phyloP scores from a whole-genome alignment of 1,139 yeast species.

The Suhomyces yuchorum region DNA sequence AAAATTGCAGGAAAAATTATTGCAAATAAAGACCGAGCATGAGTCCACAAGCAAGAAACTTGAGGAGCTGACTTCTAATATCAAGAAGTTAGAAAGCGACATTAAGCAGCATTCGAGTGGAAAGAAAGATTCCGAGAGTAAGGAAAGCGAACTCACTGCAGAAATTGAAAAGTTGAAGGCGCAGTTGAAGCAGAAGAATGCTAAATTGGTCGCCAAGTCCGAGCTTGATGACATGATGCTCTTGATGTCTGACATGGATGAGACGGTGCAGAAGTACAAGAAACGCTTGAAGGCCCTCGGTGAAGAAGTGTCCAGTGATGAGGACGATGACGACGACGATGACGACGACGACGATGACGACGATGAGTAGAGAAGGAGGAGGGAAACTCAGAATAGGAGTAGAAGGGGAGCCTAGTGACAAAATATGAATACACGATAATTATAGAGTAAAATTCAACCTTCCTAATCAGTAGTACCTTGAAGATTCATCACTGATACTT shows the following conservation, averaged over 20 bases:
- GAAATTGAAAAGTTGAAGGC: conserved; percentile 11
- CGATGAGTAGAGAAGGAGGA: conserved; percentile 6
- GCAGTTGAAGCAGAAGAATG: conserved; percentile 18
- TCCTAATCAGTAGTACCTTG: too few relatives aligned
- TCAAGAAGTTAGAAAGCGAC: conserved; percentile 1
- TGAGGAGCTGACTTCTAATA: neutral
- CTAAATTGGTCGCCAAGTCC: conserved; percentile 48
- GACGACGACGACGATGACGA: conserved; percentile 21
- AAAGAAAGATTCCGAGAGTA: conserved; percentile 2
- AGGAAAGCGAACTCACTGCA: neutral
- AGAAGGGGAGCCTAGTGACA: neutral
- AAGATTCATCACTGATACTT: too few relatives aligned
- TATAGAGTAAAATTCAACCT: too few relatives aligned
- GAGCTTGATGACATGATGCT: conserved; percentile 80
- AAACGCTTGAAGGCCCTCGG: conserved; percentile 51
- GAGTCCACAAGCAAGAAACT: neutral
- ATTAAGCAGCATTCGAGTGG: neutral
- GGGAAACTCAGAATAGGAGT: neutral
- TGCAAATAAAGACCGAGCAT: neutral
- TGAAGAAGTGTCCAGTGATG: conserved; percentile 50
- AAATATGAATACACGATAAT: too few relatives aligned
- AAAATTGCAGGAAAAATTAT: neutral
- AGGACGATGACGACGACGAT: conserved; percentile 40
- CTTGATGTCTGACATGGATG: conserved; percentile 73
- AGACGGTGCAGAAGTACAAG: conserved; percentile 63